Evolutionary conservation across 1,139 yeast genomes (phyloP).

Genomic region (Pichia sp.): DNA sequence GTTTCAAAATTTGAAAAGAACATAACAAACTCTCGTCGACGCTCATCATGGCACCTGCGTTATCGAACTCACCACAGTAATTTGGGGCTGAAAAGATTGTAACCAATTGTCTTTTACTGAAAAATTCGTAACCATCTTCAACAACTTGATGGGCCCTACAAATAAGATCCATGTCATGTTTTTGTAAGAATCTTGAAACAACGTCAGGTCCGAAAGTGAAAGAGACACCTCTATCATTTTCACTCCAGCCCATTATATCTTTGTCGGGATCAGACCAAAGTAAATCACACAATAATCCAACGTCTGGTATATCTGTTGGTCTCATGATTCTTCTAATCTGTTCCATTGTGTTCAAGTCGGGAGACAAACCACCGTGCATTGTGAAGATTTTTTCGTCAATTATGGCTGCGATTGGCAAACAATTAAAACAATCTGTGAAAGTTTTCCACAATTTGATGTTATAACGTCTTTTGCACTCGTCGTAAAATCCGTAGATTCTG

Average conservation of each 20-base stretch:
- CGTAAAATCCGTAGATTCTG: conserved; percentile 95
- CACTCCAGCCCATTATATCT: conserved; percentile 97
- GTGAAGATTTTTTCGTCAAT: conserved; percentile 96
- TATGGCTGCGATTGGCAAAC: conserved; percentile 96
- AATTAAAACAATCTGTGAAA: conserved; percentile 95
- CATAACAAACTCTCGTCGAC: conserved; percentile 94
- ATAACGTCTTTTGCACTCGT: conserved; percentile 95
- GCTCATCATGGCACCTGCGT: conserved; percentile 99
- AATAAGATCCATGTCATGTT: conserved; percentile 94
- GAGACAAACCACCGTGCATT: conserved; percentile 98
- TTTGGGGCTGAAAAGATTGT: conserved; percentile 95
- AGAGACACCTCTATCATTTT: conserved; percentile 96
- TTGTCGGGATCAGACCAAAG: conserved; percentile 98
- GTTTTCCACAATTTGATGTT: conserved; percentile 97
- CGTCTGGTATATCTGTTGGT: conserved; percentile 98
- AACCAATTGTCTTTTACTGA: conserved; percentile 90
- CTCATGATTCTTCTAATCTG: conserved; percentile 98
- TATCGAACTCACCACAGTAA: conserved; percentile 97
- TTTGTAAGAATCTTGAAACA: conserved; percentile 87
- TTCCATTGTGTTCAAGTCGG: conserved; percentile 95
- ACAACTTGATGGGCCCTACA: conserved; percentile 99
- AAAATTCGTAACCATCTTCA: conserved; percentile 97
- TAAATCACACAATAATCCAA: conserved; percentile 89
- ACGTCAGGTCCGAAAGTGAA: conserved; percentile 98
- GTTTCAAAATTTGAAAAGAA: conserved; percentile 95